Evolutionary conservation across 1,139 yeast genomes (phyloP), one percentile per base, ranked within the genome.

Genomic region (Scheffersomyces quercinus): DNA sequence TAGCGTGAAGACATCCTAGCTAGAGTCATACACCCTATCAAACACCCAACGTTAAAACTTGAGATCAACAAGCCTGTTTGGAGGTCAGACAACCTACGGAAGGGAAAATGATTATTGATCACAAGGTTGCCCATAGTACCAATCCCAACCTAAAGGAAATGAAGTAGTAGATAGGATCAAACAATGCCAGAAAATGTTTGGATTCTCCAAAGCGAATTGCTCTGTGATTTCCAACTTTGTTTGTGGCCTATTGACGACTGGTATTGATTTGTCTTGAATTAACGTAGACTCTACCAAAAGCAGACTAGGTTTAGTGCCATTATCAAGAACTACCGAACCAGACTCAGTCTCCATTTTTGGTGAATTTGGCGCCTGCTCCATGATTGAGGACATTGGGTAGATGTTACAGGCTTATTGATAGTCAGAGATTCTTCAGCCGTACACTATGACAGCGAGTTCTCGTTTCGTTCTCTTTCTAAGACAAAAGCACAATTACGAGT

Each of bases 121-220:
- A 64, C 47, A 15, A 61, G 40, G 32, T 52, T 47, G 14, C 66
- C 67, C 3, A 62, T 59, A 9, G 73, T 65, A 9, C 72, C 73
- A 29, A 66, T 67, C 73, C 62, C 69, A 67, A 0, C 73, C 72
- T n/a, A 68, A 41, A 0, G 65, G 60, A 30, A 64, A 54, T 6
- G 66, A 66, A 14, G 53, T 44, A 7, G 52, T 42, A 3, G 53
- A 30, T 12, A 54, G 34, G 24, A 41, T 36, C n/a, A 44, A 20
- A 13, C 49, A 35, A 26, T 15, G 31, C 10, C 35, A 37, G 31
- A 37, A 16, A 9, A 26, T 14, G 3, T 3, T 15, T 16, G 28
- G 16, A 13, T 34, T 10, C 24, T 34, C 16, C 3, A 15, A 13
- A 9, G 26, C 8, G 7, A 20, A 13, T 13, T 34, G 24, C 12